These are phyloP conservation scores for Phytopythium mirpurense DNA, from an alignment of 352 stramenopile species.

Conservation along the genomic window DNA sequence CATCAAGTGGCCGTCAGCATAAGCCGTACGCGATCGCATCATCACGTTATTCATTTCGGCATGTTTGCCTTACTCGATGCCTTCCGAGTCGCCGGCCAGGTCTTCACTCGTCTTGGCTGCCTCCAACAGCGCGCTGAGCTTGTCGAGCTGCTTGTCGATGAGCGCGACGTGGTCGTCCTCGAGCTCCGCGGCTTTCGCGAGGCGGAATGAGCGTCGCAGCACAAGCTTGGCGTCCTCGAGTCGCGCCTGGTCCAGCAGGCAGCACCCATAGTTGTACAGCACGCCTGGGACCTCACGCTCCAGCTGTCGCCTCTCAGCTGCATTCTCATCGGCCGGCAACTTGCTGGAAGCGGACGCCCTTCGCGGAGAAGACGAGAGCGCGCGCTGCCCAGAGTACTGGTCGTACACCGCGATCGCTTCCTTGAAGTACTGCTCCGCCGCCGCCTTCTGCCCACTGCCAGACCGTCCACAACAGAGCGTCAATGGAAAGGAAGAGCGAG, in stretches of 20 bases:
- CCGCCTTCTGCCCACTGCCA: slow-evolving; percentile 7
- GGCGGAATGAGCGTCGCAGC: slow-evolving; percentile 17
- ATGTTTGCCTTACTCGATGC: too few species aligned
- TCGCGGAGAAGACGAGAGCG: slow-evolving; percentile 20
- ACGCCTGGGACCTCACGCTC: slow-evolving; percentile 29
- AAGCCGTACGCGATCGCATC: too few species aligned
- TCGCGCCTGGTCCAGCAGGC: slow-evolving; percentile 21
- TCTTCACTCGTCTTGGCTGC: background rate
- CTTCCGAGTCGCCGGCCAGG: too few species aligned
- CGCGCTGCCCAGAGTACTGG: slow-evolving; percentile 19
- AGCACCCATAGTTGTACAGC: slow-evolving; percentile 32
- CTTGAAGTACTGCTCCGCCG: slow-evolving; percentile 30
- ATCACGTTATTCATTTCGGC: too few species aligned
- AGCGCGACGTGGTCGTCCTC: slow-evolving; percentile 9
- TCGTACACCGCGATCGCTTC: slow-evolving; percentile 25
- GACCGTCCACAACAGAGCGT: too few species aligned
- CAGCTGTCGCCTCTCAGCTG: slow-evolving; percentile 15
- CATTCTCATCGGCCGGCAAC: slow-evolving; percentile 3
- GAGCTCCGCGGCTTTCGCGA: slow-evolving; percentile 9
- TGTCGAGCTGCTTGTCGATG: slow-evolving; percentile 18
- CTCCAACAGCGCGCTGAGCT: slow-evolving; percentile 11
- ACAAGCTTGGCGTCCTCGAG: slow-evolving; percentile 15
- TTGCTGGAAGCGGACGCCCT: background rate
- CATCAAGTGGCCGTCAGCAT: too few species aligned
- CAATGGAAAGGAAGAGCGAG: too few species aligned